phyloP scores from a whole-genome alignment of 1,284 basidiomycete species.

The Mycena citricolor region DNA sequence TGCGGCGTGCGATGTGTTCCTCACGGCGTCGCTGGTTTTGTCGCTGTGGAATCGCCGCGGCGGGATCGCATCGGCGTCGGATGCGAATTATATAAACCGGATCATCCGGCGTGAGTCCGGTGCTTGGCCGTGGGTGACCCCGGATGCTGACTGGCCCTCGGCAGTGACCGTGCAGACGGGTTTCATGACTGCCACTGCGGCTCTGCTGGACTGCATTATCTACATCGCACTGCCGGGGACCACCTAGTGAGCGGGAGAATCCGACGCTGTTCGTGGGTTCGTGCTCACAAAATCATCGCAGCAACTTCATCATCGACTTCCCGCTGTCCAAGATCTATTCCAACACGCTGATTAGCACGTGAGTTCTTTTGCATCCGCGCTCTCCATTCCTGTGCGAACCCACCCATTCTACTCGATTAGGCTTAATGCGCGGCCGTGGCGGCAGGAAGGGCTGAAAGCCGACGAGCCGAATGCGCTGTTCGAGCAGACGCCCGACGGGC shows the following conservation, averaged over 20 bases:
- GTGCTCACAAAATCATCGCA: neutral
- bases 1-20: constrained; percentile 32
- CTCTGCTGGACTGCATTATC: constrained; percentile 7
- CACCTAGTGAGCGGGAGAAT: too few relatives aligned
- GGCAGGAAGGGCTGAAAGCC: neutral
- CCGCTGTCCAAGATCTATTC: constrained; percentile 21
- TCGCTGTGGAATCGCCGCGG: constrained; percentile 23
- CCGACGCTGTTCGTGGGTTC: neutral
- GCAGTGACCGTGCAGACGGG: constrained; percentile 11
- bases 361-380: neutral
- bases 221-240: constrained; percentile 1
- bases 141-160: constrained; percentile 5
- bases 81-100: constrained; percentile 16
- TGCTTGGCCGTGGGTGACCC: too few relatives aligned
- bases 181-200: constrained; percentile 9
- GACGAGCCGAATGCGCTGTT: constrained; percentile 17
- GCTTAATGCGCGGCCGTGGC: constrained; percentile 14
- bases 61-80: neutral
- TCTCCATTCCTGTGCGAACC: neutral
- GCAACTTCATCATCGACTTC: constrained; percentile 23
- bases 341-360: constrained; percentile 22
- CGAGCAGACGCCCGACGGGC: constrained; percentile 5
- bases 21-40: constrained; percentile 30
- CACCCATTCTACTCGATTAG: too few relatives aligned
- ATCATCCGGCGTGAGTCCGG: constrained; percentile 11